These are phyloP conservation scores for Claviceps sp. DNA, from an alignment of 2,329 filamentous ascomycete species.

Conservation along the genomic window DNA sequence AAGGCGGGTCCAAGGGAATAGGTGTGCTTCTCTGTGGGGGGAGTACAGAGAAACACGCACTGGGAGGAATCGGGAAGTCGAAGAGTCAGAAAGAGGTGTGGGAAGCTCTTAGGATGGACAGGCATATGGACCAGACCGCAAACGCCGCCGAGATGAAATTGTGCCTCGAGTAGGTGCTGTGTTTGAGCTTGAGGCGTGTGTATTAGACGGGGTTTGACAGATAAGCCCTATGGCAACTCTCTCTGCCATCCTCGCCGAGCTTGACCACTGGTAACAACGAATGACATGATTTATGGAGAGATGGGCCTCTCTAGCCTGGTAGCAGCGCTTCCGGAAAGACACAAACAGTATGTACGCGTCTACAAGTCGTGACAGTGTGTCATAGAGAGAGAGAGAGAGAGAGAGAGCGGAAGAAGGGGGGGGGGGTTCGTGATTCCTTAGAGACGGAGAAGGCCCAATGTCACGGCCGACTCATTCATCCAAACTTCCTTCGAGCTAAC, in stretches of 20 bases:
- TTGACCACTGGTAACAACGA: not conserved
- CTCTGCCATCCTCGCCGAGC: not conserved
- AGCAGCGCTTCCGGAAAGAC: not conserved
- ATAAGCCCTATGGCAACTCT: not conserved
- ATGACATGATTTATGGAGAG: not conserved
- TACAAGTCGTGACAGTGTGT: conserved; percentile 2
- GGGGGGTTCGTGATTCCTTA: not conserved
- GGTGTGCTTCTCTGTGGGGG: conserved; percentile 3
- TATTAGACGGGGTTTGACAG: not conserved
- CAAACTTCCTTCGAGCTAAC: conserved; percentile 2
- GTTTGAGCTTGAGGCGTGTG: conserved; percentile 1
- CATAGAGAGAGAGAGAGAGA: not conserved
- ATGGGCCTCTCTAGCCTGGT: not conserved
- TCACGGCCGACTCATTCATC: conserved; percentile 1
- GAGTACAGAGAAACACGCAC: not conserved
- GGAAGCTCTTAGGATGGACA: conserved; percentile 5
- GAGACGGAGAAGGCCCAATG: conserved; percentile 1
- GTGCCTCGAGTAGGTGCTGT: not conserved
- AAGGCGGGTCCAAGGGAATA: conserved; percentile 3
- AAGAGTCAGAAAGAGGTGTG: conserved; percentile 6
- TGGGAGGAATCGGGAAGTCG: not conserved
- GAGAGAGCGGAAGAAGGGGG: not conserved
- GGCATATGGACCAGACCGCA: conserved; percentile 4
- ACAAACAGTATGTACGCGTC: not conserved
- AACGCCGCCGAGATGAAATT: conserved; percentile 1